Base-by-base conservation (phyloP, 2,329 filamentous ascomycete species). In the Fusarium coicis region DNA sequence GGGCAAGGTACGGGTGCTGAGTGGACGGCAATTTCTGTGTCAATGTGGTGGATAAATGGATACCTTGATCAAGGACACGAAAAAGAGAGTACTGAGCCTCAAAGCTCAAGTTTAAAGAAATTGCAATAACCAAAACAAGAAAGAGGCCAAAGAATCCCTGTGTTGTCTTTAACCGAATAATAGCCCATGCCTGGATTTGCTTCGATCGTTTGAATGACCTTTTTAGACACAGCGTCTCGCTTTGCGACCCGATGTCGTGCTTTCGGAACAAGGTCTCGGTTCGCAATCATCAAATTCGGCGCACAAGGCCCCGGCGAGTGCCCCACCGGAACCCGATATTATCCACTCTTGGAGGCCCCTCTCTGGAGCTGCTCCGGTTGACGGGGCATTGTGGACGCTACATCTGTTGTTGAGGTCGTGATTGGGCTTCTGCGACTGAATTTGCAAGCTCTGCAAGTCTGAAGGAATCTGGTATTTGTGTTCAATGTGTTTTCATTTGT, bases 181-280 rank as follows among this genome's bases (percentile, higher is more conserved):
- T 43, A 36, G 28, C 50, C 50, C 56, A 68, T 61, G 42, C 37
- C 49, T 52, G 7, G 18, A 26, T 57, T 57, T 42, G 47, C 42
- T 50, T 64, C 50, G 23, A 40, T 49, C 40, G 39, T 37, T 28
- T 52, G 39, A 46, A 40, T 52, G 56, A 21, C 34, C 40, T 46
- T 16, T 9, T 19, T 37, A 32, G 47, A 26, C 56, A 37, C 40
- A 52, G 23, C 46, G 39, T 65, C 62, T 62, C 26, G 39, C 57
- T 61, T 61, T 37, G 28, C 50, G 23, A 58, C 52, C 59, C 53
- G 56, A 56, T 68, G 56, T 68, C 54, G 66, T 68, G 57, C 56
- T 68, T 68, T 63, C 63, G 66, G 65, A 69, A 69, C 65, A 63
- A 66, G 68, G 66, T 65, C 67, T 70, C 66, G 67, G 66, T 66